Evolutionary conservation across 2,329 filamentous ascomycete species (phyloP), one percentile per base, ranked within the genome.

Genomic region (Ophiostoma perfectum): DNA sequence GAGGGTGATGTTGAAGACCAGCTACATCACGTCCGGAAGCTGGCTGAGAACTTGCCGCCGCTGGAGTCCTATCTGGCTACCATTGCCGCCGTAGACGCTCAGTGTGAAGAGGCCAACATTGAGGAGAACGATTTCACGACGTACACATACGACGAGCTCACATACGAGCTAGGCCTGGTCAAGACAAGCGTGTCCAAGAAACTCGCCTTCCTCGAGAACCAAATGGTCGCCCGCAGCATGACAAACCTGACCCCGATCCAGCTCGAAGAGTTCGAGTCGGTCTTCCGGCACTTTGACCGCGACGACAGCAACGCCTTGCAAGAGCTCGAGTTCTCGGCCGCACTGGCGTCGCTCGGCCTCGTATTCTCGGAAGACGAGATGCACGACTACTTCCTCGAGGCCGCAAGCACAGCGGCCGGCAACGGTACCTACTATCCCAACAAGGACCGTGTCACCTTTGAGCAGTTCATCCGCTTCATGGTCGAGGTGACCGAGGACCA

Each of bases 101-200:
- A 97, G 79, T 99, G 95, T 77, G 86, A 89, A 70, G 94, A 98
- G 81, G 95, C 95, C 71, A 98, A 99, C 77, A 97, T 99, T 72
- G 95, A 99, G 78, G 95, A 99, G 76, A 99, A 99, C 78, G 95
- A 99, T 81, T 98, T 95, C 78, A 99, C 95, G n/a, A 98, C 94
- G 8, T 98, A 98, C 80, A 97, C 94, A 9, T 95, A 98, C 77
- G 95, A 99, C 76, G 95, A 99, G 79, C 84, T 99, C 58, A 88
- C 88, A 70, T 99, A 99, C 80, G 95, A 99, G 79, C 84, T 98
- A 69, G 89, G 92, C 16, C 84, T 99, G 42, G 95, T 98, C 69
- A 93, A 93, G 77, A 90, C 91, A 42, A 95, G 91, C 11, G 94
- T 98, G 41, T 90, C 93, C 72, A 99, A 98, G 83, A 99, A 99